phyloP scores from a whole-genome alignment of 169 alveolate genomes.

The Neospora caninum region DNA sequence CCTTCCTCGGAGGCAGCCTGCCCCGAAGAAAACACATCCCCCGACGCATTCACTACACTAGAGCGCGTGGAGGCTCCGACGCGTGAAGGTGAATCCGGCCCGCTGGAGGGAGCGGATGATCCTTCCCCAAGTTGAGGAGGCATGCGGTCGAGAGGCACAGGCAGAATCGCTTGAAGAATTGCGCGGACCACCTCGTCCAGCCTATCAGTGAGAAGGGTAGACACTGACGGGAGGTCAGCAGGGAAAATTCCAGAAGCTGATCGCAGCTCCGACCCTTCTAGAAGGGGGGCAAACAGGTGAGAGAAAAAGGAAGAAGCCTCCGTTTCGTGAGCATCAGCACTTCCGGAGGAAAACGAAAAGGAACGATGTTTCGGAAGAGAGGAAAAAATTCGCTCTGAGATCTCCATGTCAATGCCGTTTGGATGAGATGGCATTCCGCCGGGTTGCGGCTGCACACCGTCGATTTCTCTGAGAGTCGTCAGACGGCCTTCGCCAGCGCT shows the following conservation, averaged over 20 bases:
- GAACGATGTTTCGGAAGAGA: too few relatives aligned
- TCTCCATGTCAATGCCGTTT: too few relatives aligned
- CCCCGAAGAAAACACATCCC: too few relatives aligned
- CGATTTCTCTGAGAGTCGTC: too few relatives aligned
- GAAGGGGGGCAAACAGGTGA: not conserved
- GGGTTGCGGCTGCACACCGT: too few relatives aligned
- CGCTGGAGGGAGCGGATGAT: too few relatives aligned
- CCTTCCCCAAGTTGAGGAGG: not conserved
- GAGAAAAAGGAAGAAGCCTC: not conserved
- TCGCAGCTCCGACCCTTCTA: not conserved
- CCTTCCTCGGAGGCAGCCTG: too few relatives aligned
- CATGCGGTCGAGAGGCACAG: not conserved
- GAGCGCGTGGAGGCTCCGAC: not conserved
- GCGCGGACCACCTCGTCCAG: not conserved
- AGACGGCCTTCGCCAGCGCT: too few relatives aligned
- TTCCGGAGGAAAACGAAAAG: too few relatives aligned
- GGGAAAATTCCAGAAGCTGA: not conserved
- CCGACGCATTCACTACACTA: too few relatives aligned
- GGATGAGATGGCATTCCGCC: too few relatives aligned
- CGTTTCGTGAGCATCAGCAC: not conserved
- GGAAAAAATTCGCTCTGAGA: too few relatives aligned
- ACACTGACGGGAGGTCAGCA: not conserved
- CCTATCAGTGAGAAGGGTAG: not conserved
- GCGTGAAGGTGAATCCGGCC: not conserved
- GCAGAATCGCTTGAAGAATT: not conserved